phyloP scores from a whole-genome alignment of 768 basidiomycete species.

The Kwoniella mangroviensis region DNA sequence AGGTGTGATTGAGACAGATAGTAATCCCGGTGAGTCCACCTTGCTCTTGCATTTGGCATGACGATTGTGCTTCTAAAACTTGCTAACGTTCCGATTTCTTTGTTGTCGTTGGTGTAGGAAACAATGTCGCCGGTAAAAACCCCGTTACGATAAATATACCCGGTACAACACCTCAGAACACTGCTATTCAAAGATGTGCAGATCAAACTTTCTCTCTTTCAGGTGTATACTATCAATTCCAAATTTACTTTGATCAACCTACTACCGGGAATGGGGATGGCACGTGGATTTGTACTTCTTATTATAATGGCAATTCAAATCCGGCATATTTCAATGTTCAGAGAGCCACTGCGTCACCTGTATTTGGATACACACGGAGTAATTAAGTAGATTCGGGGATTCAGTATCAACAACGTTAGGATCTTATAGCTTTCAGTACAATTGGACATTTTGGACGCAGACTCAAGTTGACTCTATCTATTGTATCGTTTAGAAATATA shows the following conservation, averaged over 20 bases:
- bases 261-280: neutral
- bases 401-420: neutral
- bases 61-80: neutral
- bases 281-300: neutral
- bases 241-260: neutral
- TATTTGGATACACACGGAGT: neutral
- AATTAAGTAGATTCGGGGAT: neutral
- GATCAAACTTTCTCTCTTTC: neutral
- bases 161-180: neutral
- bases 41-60: neutral
- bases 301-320: conserved; percentile 1
- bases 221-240: neutral
- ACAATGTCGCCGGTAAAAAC: neutral
- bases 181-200: neutral
- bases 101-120: neutral
- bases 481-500: no score
- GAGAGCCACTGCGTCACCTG: neutral
- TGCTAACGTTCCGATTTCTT: neutral
- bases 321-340: neutral
- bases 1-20: neutral
- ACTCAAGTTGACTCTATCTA: no score
- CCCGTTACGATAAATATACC: neutral
- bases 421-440: neutral
- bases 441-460: neutral
- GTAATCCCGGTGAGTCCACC: neutral